Evolutionary conservation across 2,329 filamentous ascomycete genomes (phyloP).

Genomic region (Diaporthe amygdali): DNA sequence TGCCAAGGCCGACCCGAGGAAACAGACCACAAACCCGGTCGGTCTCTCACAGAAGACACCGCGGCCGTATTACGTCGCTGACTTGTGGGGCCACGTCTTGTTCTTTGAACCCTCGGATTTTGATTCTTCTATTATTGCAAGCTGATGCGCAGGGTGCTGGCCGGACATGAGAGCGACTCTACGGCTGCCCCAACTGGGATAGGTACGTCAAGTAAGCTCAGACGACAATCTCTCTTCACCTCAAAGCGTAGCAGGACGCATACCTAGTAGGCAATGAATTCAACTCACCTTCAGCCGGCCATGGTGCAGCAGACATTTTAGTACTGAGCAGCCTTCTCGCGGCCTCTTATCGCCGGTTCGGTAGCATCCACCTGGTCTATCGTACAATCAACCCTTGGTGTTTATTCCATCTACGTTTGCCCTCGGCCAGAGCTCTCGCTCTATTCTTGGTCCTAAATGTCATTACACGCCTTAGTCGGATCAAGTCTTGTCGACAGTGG

Average conservation of each 20-base stretch:
- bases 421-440: background rate
- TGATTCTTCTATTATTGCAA: background rate
- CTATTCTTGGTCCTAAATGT: no score
- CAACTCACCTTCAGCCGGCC: no score
- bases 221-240: background rate
- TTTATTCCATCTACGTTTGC: background rate
- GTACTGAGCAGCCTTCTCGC: background rate
- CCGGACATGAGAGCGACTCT: no score
- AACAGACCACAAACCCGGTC: background rate
- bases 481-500: background rate
- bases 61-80: background rate
- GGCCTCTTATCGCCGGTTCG: background rate
- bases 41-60: background rate
- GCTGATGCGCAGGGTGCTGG: background rate
- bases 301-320: background rate
- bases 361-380: background rate
- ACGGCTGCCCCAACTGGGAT: background rate
- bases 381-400: background rate
- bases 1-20: background rate
- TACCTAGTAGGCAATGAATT: background rate
- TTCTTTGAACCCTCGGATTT: background rate
- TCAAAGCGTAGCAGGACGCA: background rate
- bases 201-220: background rate
- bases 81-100: background rate
- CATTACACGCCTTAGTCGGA: no score